Conservation (phyloP, 176 grass and related monocot genomes). For the Oropetium thomaeum region DNA sequence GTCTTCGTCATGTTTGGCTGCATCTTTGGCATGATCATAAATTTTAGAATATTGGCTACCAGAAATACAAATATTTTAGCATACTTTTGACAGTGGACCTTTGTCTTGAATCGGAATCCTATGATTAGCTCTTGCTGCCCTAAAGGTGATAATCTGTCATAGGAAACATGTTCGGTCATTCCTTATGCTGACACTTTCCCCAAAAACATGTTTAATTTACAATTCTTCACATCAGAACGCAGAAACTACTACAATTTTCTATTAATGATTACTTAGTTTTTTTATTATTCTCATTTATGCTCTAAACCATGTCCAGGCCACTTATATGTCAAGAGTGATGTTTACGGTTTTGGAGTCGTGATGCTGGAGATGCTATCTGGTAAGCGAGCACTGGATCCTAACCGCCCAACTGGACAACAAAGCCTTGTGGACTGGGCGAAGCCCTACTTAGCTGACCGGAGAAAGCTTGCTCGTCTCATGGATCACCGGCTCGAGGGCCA, state of each 20-base stretch:
- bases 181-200: background rate
- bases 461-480: constrained; percentile 64
- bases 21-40: background rate
- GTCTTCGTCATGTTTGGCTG: background rate
- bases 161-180: background rate
- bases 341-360: constrained; percentile 84
- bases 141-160: background rate
- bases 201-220: background rate
- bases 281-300: constrained; percentile 12
- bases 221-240: background rate
- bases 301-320: constrained; percentile 53
- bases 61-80: no score
- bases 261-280: background rate
- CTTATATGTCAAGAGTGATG: constrained; percentile 91
- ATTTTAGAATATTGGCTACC: no score
- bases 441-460: constrained; percentile 62
- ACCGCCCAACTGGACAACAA: constrained; percentile 55
- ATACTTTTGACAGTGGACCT: background rate
- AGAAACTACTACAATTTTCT: background rate
- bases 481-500: constrained; percentile 69
- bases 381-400: constrained; percentile 69
- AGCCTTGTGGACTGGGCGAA: constrained; percentile 83
- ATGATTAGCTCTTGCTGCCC: constrained; percentile 1
- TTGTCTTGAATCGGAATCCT: background rate
- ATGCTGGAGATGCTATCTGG: constrained; percentile 84